Evolutionary conservation across 805 yeast genomes (phyloP).

Genomic region (Cyberlindnera maritima): DNA sequence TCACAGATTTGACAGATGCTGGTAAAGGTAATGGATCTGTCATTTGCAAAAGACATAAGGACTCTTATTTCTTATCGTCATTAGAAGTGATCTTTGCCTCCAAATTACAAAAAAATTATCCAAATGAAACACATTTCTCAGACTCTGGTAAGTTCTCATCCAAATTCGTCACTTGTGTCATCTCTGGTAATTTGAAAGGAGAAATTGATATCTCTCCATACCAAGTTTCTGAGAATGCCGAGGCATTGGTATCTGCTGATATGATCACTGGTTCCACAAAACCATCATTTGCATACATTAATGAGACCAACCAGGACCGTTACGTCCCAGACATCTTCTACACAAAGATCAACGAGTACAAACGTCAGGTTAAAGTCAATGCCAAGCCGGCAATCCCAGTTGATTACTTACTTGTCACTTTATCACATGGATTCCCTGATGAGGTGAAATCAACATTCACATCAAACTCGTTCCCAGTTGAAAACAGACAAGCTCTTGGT

Average conservation of each 20-base stretch:
- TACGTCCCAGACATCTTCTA: conserved; percentile 95
- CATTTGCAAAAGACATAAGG: conserved; percentile 87
- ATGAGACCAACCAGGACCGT: conserved; percentile 65
- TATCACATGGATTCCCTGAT: conserved; percentile 91
- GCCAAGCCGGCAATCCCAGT: conserved; percentile 93
- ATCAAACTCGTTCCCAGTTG: conserved; percentile 61
- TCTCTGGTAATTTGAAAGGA: conserved; percentile 83
- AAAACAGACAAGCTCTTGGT: conserved; percentile 75
- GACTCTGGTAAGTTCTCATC: conserved; percentile 71
- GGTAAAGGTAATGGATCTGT: conserved; percentile 88
- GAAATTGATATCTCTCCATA: conserved; percentile 90
- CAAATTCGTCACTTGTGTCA: conserved; percentile 88
- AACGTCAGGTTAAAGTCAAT: conserved; percentile 78
- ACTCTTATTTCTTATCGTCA: conserved; percentile 87
- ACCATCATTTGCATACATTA: conserved; percentile 82
- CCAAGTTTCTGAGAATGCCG: conserved; percentile 86
- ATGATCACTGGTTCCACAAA: conserved; percentile 85
- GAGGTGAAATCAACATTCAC: conserved; percentile 50
- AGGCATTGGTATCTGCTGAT: conserved; percentile 83
- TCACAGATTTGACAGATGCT: conserved; percentile 86
- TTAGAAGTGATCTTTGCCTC: conserved; percentile 85
- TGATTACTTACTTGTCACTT: conserved; percentile 81
- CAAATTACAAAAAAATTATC: conserved; percentile 62
- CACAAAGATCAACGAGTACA: conserved; percentile 82
- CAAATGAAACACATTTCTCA: conserved; percentile 63